Evolutionary conservation across 208 protist genomes (phyloP), one percentile per base, ranked within the genome.

Genomic region (Crithidia bombi): DNA sequence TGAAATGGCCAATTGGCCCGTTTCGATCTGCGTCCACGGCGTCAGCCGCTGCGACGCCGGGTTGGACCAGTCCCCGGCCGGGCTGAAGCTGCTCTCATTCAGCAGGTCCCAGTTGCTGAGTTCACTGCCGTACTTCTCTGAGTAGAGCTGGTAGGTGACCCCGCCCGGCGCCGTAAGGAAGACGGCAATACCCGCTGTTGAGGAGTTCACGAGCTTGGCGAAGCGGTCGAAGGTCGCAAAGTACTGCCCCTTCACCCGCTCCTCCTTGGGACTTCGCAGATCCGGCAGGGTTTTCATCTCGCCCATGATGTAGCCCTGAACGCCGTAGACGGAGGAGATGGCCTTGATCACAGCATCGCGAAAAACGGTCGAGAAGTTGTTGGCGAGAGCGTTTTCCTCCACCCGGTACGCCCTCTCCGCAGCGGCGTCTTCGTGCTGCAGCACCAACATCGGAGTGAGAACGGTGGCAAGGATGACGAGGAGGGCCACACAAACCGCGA

Each of bases 111-210:
- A 73, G 62, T 78, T 65, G 5, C 69, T 28, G 28, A 68, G 17
- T 28, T 2, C 14, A 2, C 6, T n/a, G 19, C 59, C 59, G 36
- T 33, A 28, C 2, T 15, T 36, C 19, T 57, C 10, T 2, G 70
- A 26, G 19, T 71, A 14, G 19, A 23, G 21, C 2, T 83, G 87
- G 38, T 81, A 80, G 2, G 64, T 67, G 14, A 91, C 84, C 14
- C 85, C 90, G 15, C 90, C 87, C 2, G 90, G 90, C 0, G 87
- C 82, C 19, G 86, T 70, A 0, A 83, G 63, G 10, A 79, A 64
- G 30, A 76, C 52, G 19, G 36, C 58, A 17, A 77, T 59, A 26
- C 47, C 67, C 19, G 25, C 9, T 25, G 72, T 23, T n/a, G 69
- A 41, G n/a, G 57, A 76, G 36, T 58, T 46, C 26, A 71, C 44